A percentile compares a stretch with the other conserved stretches of the same genome.
Conservation (phyloP, 176 grass and related monocot species). For the Phragmites australis region DNA sequence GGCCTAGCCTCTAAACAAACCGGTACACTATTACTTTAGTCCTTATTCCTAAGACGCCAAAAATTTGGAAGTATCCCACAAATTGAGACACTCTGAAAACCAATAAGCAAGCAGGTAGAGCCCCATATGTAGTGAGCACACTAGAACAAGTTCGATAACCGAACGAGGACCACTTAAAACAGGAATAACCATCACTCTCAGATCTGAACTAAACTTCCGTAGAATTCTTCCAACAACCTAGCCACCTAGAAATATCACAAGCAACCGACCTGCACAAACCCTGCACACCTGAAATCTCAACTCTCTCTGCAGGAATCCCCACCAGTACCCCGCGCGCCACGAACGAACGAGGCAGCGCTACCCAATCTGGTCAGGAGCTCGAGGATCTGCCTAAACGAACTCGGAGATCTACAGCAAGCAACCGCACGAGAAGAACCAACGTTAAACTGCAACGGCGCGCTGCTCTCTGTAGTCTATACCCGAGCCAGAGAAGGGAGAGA, state of each 20-base stretch:
- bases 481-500: neutral
- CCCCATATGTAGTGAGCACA: no score
- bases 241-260: neutral
- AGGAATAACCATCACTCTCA: neutral
- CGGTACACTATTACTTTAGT: neutral
- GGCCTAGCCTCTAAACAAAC: neutral
- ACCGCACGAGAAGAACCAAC: no score
- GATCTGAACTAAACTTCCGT: neutral
- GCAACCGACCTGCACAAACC: neutral
- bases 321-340: neutral
- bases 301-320: neutral
- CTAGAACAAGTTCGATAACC: neutral
- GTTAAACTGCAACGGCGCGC: neutral
- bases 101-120: neutral
- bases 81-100: neutral
- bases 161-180: neutral
- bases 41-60: neutral
- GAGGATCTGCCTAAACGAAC: conserved; percentile 13
- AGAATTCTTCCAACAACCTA: neutral
- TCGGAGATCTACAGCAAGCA: conserved; percentile 31
- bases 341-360: neutral
- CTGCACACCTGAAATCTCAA: neutral
- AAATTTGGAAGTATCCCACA: neutral
- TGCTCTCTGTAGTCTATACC: neutral
- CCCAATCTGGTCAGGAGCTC: neutral